phyloP scores from a whole-genome alignment of 148 eudicot species.

The Arbutus unedo region DNA sequence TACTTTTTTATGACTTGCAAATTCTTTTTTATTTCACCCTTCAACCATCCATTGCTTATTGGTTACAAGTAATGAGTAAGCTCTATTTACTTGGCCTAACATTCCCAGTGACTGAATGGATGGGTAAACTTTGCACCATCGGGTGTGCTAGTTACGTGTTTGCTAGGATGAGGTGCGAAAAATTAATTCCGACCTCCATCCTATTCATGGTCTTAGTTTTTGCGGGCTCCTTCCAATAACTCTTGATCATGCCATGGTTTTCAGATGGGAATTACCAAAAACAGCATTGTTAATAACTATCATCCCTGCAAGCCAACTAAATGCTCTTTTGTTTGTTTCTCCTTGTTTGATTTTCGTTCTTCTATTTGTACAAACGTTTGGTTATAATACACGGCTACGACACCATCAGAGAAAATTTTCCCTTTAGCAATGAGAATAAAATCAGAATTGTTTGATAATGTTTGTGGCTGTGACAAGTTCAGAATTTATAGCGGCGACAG shows the following conservation, averaged over 20 bases:
- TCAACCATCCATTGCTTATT: neutral
- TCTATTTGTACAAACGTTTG: neutral
- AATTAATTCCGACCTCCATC: neutral
- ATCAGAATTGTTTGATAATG: neutral
- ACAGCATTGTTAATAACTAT: neutral
- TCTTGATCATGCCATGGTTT: neutral
- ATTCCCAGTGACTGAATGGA: neutral
- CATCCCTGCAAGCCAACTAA: neutral
- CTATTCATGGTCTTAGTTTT: neutral
- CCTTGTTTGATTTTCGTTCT: neutral
- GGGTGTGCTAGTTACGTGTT: neutral
- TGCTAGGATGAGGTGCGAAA: neutral
- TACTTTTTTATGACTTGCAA: neutral
- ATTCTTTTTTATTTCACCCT: neutral
- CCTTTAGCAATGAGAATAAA: neutral
- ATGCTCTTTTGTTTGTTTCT: slow-evolving; percentile 6
- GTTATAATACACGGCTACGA: neutral
- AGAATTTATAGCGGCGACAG: neutral
- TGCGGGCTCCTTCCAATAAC: neutral
- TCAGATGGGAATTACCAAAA: neutral
- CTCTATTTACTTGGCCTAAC: neutral
- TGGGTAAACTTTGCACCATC: neutral
- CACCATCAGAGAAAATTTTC: neutral
- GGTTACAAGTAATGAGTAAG: neutral
- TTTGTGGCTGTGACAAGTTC: neutral